A percentile compares a stretch with the other conserved stretches of the same genome.
These are phyloP conservation scores for Irpex rosettiformis DNA, from an alignment of 1,284 basidiomycete genomes.

Conservation along the genomic window DNA sequence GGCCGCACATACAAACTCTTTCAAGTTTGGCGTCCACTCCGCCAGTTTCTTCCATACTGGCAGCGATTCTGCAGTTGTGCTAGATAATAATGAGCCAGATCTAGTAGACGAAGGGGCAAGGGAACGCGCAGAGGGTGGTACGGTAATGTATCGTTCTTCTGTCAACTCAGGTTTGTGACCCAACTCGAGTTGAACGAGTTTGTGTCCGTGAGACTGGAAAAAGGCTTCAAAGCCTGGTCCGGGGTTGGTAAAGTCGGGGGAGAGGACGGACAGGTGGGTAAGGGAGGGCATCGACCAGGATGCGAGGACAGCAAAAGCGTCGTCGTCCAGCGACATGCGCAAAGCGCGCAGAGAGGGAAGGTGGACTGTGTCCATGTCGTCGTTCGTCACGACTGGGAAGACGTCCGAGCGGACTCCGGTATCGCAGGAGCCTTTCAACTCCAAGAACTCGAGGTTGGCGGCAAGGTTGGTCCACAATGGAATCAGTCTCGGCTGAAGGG, in stretches of 20 bases:
- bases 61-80: no score
- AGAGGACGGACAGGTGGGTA: constrained; percentile 59
- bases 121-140: constrained; percentile 33
- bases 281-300: constrained; percentile 57
- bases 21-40: constrained; percentile 61
- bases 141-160: constrained; percentile 58
- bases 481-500: constrained; percentile 54
- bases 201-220: constrained; percentile 59
- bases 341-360: constrained; percentile 61
- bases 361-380: constrained; percentile 23
- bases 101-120: constrained; percentile 16
- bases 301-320: constrained; percentile 61
- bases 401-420: no score
- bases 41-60: constrained; percentile 41
- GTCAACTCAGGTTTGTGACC: constrained; percentile 65
- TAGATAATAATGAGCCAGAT: not conserved
- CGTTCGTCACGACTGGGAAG: not conserved
- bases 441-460: constrained; percentile 49
- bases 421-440: no score
- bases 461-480: constrained; percentile 49
- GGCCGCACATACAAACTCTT: constrained; percentile 66
- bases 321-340: constrained; percentile 67
- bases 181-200: constrained; percentile 62
- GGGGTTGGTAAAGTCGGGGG: constrained; percentile 65
- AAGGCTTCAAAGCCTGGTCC: constrained; percentile 59